Conservation (phyloP, 2,329 filamentous ascomycete species). For the Paecilomyces variotii region DNA sequence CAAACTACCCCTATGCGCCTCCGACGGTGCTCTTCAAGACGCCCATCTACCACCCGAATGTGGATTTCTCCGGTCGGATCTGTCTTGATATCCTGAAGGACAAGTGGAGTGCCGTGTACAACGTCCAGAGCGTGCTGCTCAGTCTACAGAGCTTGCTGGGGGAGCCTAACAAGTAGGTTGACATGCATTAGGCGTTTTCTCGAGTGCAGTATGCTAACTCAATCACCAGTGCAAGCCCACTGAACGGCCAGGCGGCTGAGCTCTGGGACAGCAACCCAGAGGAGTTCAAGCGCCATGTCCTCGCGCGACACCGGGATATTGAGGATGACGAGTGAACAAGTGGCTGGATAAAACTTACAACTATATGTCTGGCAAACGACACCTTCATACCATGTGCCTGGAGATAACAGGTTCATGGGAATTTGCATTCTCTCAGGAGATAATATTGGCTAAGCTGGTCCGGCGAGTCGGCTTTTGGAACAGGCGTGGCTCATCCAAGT, state of each 20-base stretch:
- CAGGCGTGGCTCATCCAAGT: background rate
- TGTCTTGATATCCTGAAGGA: slow-evolving; percentile 98
- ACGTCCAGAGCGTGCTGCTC: slow-evolving; percentile 84
- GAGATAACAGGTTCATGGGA: background rate
- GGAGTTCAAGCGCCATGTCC: slow-evolving; percentile 74
- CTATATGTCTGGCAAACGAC: background rate
- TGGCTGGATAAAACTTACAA: background rate
- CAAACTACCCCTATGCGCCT: slow-evolving; percentile 86
- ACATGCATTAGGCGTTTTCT: background rate
- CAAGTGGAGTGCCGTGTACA: slow-evolving; percentile 98
- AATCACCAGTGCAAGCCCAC: slow-evolving; percentile 65
- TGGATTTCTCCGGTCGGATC: slow-evolving; percentile 94
- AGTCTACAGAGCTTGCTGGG: slow-evolving; percentile 92
- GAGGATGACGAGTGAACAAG: slow-evolving; percentile 35
- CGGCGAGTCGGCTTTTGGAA: background rate
- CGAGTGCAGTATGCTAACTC: slow-evolving; percentile 1
- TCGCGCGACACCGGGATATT: slow-evolving; percentile 54
- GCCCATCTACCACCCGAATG: slow-evolving; percentile 97
- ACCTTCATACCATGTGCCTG: background rate
- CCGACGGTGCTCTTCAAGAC: slow-evolving; percentile 96
- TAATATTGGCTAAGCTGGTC: background rate
- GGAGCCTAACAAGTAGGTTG: slow-evolving; percentile 89
- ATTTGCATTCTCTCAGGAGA: slow-evolving; percentile 4
- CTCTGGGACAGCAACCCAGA: slow-evolving; percentile 84
- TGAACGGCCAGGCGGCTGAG: slow-evolving; percentile 94